A percentile compares a stretch with the other conserved stretches of the same genome.
Evolutionary conservation across 805 yeast species (phyloP).

Genomic region (Zygoascus ofunaensis): DNA sequence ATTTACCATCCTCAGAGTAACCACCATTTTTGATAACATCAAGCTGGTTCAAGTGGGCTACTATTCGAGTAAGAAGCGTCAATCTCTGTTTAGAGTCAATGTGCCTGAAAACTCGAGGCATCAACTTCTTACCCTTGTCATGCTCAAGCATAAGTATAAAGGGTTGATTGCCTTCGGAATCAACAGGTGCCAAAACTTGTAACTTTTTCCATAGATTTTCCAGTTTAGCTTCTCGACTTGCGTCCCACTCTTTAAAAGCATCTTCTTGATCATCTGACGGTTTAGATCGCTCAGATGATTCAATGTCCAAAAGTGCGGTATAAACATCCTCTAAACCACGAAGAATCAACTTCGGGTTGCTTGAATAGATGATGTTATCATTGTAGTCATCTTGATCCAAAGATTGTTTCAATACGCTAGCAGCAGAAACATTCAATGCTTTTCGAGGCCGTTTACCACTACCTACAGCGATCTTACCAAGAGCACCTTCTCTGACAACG

Average conservation of each 20-base stretch:
- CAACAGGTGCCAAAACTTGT: slow-evolving; percentile 51
- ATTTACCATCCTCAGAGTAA: slow-evolving; percentile 36
- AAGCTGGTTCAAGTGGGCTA: slow-evolving; percentile 70
- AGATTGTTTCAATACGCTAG: slow-evolving; percentile 5
- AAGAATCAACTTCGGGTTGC: slow-evolving; percentile 41
- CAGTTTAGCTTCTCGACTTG: slow-evolving; percentile 22
- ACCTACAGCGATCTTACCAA: slow-evolving; percentile 76
- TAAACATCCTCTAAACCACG: slow-evolving; percentile 70
- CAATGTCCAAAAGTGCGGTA: slow-evolving; percentile 66
- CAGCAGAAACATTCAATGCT: slow-evolving; percentile 46
- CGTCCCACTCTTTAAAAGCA: slow-evolving; percentile 27
- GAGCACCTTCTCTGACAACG: slow-evolving; percentile 70
- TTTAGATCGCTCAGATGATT: slow-evolving; percentile 58
- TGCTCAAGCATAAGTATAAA: slow-evolving; percentile 74
- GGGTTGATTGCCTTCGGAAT: slow-evolving; percentile 61
- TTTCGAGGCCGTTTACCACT: slow-evolving; percentile 82
- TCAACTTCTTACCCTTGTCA: slow-evolving; percentile 80
- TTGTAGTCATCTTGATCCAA: slow-evolving; percentile 5
- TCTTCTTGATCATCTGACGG: slow-evolving; percentile 28
- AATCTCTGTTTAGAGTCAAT: slow-evolving; percentile 66
- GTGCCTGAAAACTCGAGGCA: slow-evolving; percentile 82
- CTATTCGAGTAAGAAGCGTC: slow-evolving; percentile 65
- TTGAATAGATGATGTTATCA: slow-evolving; percentile 14
- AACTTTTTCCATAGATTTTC: slow-evolving; percentile 64
- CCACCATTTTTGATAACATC: slow-evolving; percentile 73